Base-by-base conservation (phyloP, 441 rosid genomes). In the Omphalea diandra region DNA sequence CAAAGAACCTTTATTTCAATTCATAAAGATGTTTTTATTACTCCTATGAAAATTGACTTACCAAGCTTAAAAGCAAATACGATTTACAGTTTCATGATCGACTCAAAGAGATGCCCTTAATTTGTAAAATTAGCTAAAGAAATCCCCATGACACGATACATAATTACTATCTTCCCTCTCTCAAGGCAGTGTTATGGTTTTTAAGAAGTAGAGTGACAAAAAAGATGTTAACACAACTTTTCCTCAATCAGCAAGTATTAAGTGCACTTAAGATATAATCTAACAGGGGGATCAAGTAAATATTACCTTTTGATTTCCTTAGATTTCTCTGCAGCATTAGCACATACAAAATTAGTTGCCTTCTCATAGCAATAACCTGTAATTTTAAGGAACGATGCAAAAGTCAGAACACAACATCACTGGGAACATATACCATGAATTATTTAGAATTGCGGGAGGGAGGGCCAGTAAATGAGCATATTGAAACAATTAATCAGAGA, bases 231-330 rank as follows among this genome's bases (percentile, higher is more conserved):
- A 29, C 14, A 36, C 36, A 38, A 8, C 24, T 54, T 18, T 52
- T 61, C 22, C 60, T 27, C 24, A n/a, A n/a, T n/a, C n/a, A n/a
- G n/a, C n/a, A n/a, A n/a, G n/a, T 58, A 35, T 44, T 3, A 43
- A 27, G 52, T 17, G 12, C 29, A 50, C 3, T 18, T 20, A 5
- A n/a, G n/a, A n/a, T n/a, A n/a, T n/a, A n/a, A n/a, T 26, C 36
- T 27, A 61, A 58, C 47, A 22, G 47, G 43, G 68, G 46, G 63
- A 79, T 35, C 29, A 69, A 32, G n/a, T 56, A 66, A 10, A 29
- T 29, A 53, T 41, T 83, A 91, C 98, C 93, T 89, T 82, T 77
- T 86, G 55, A 71, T 79, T 65, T 80, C 85, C 56, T 32, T 68
- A 66, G 77, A 75, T 77, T 70, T 76, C 52, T 81, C 77, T 9